Percentiles rank a stretch among this genome's conserved stretches.
Conservation (phyloP, 176 grass and related monocot species). For the Oryza punctata region DNA sequence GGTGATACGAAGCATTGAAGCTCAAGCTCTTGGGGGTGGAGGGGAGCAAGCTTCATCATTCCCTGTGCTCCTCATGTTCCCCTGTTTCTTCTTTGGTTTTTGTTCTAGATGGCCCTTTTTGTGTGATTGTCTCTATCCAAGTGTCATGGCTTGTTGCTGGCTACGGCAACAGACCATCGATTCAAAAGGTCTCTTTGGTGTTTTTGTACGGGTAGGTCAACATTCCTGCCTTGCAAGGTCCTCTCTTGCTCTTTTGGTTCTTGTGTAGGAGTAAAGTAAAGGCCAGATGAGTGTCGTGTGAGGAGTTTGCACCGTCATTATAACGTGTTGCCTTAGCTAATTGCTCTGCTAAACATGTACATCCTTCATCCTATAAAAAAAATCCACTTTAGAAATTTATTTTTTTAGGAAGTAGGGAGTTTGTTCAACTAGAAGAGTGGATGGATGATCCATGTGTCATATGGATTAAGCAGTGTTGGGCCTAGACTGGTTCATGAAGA, state of each 20-base stretch:
- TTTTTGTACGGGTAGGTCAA: not conserved
- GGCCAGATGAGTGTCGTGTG: not conserved
- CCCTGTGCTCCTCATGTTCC: not conserved
- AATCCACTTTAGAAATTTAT: no score
- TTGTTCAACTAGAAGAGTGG: no score
- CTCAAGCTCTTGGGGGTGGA: not conserved
- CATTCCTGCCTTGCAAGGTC: not conserved
- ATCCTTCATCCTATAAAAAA: no score
- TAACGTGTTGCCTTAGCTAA: no score
- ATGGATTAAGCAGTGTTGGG: no score
- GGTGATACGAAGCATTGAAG: not conserved
- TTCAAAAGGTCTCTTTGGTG: not conserved
- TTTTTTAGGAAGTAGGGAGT: no score
- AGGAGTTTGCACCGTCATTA: not conserved
- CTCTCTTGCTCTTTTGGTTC: not conserved
- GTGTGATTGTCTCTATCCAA: not conserved
- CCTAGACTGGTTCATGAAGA: no score
- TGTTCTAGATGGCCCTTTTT: not conserved
- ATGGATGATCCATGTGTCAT: no score
- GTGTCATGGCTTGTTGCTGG: not conserved
- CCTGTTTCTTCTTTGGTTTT: not conserved
- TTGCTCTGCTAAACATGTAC: no score
- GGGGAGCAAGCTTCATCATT: conserved; percentile 18
- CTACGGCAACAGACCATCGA: not conserved
- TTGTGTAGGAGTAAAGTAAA: not conserved